phyloP scores from a whole-genome alignment of 2,329 filamentous ascomycete genomes.

The Apiospora kogelbergensis region DNA sequence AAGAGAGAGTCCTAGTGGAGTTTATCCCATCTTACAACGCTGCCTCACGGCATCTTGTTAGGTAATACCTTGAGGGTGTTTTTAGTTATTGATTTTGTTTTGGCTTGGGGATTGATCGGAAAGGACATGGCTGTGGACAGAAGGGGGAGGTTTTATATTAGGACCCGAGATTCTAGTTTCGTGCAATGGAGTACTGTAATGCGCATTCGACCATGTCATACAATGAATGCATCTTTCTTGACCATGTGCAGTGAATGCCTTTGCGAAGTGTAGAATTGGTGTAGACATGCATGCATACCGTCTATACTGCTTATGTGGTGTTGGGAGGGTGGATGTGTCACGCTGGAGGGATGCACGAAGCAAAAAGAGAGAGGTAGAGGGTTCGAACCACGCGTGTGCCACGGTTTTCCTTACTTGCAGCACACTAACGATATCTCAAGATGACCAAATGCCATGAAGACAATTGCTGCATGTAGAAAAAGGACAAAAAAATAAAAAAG shows the following conservation, averaged over 20 bases:
- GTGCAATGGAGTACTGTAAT: background rate
- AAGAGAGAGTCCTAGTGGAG: background rate
- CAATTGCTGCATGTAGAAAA: background rate
- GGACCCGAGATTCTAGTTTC: background rate
- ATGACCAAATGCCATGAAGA: too few species aligned
- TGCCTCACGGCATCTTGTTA: slow-evolving; percentile 20
- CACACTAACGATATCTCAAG: background rate
- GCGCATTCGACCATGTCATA: background rate
- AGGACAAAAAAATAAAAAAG: slow-evolving; percentile 34
- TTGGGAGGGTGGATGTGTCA: background rate
- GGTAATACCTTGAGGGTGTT: slow-evolving; percentile 7
- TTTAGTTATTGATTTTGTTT: background rate
- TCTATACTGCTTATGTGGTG: background rate
- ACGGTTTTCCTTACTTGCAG: background rate
- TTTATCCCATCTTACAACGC: slow-evolving; percentile 15
- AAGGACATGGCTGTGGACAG: background rate
- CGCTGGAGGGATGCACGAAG: background rate
- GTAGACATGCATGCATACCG: background rate
- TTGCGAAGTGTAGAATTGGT: background rate
- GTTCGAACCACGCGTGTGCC: background rate
- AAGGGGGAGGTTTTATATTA: background rate
- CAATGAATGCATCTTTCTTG: too few species aligned
- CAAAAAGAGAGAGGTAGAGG: background rate
- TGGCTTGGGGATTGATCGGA: background rate
- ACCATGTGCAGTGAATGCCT: background rate